Base-by-base conservation (phyloP, 352 stramenopile genomes). In the Phytophthora pini region DNA sequence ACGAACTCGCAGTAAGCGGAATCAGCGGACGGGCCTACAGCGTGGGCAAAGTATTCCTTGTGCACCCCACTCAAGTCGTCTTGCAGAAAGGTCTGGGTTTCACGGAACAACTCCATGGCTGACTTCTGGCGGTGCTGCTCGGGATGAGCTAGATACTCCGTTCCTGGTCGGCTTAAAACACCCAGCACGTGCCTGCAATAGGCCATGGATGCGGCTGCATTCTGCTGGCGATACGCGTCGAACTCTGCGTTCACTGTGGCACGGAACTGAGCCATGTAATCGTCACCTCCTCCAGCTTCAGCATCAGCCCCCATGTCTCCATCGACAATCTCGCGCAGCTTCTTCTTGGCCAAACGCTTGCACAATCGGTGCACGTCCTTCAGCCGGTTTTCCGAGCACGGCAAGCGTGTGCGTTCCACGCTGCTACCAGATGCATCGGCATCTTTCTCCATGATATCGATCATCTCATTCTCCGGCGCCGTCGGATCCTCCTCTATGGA, bases 1-100 rank as follows among this genome's bases (percentile, higher is more conserved):
- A 94, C 77, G 47, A 84, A 95, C 61, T 94, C 86, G 41, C 82
- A 93, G 65, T 94, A 95, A 10, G 88, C 88, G 17, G 84, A 81
- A 56, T 95, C 76, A 6, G 80, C 78, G n/a, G 88, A 95, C 27
- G 87, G 84, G 2, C 88, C 88, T 8, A 93, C 72, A 0, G 88
- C 88, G 9, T 68, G 74, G 0, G 58, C 44, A 61, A 87, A 88
- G 51, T 92, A 95, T 41, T 84, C 67, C 11, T 84, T 75, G 53
- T 89, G 74, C 13, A 93, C 36, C 13, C 47, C 39, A 34, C 79
- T 68, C 9, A 93, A 57, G 7, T 88, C 72, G 22, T 80, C 68
- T 10, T 82, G 68, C 45, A 94, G 62, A 52, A 88, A 94, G 39
- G 61, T 60, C 40, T 90, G 82, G 11, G 84, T 90, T 59, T 91